A percentile compares a stretch with the other conserved stretches of the same genome.
Conservation (phyloP, 2,329 filamentous ascomycete species). For the Fonsecaea monophora region DNA sequence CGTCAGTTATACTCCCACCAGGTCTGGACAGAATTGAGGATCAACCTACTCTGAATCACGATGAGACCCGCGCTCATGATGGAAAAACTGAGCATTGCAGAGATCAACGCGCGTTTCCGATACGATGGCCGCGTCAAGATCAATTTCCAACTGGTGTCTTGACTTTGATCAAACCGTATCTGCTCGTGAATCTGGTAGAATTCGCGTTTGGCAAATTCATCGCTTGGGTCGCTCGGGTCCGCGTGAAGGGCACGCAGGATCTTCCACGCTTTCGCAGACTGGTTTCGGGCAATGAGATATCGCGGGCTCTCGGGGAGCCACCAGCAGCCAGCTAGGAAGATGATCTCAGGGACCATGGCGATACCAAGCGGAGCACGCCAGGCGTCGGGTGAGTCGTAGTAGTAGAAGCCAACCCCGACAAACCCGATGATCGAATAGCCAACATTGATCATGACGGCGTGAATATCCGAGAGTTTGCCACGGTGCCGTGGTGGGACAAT, state of each 20-base stretch:
- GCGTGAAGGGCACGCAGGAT: constrained; percentile 52
- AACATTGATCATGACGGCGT: constrained; percentile 55
- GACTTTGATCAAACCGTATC: constrained; percentile 22
- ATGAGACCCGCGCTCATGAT: constrained; percentile 8
- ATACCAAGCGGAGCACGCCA: constrained; percentile 9
- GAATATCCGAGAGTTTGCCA: constrained; percentile 13
- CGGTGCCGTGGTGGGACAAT: constrained; percentile 69
- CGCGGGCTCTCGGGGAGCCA: constrained; percentile 17
- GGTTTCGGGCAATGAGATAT: constrained; percentile 50
- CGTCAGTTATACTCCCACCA: background rate
- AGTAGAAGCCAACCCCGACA: constrained; percentile 43
- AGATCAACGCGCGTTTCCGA: constrained; percentile 23
- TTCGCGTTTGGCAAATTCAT: constrained; percentile 24
- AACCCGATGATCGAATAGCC: constrained; percentile 54
- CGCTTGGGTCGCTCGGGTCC: background rate
- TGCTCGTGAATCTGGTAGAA: constrained; percentile 26
- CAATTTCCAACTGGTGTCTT: constrained; percentile 15
- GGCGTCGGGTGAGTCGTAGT: background rate
- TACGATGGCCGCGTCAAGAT: constrained; percentile 14
- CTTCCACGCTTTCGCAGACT: constrained; percentile 53
- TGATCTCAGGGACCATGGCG: background rate
- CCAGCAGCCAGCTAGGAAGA: constrained; percentile 6
- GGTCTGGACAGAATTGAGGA: background rate
- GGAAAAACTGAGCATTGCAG: constrained; percentile 12
- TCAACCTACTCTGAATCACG: constrained; percentile 20